Evolutionary conservation across 2,329 filamentous ascomycete genomes (phyloP).

Genomic region (Didymella arachidicola): DNA sequence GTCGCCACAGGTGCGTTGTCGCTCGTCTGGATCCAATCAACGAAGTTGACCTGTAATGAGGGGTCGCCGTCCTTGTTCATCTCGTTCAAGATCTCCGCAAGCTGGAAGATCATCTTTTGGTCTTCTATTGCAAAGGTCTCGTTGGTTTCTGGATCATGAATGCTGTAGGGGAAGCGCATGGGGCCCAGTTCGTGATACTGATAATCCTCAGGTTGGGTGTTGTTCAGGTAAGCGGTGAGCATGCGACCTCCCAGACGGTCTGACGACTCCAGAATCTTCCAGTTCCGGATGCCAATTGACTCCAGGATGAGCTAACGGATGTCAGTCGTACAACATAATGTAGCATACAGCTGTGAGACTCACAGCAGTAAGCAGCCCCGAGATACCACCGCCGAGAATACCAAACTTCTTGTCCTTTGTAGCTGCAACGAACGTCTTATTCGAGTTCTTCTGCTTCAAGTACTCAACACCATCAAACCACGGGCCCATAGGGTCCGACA

Average conservation of each 20-base stretch:
- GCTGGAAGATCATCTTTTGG: slow-evolving; percentile 67
- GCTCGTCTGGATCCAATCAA: slow-evolving; percentile 64
- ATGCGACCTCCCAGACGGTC: slow-evolving; percentile 68
- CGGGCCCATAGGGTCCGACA: slow-evolving; percentile 62
- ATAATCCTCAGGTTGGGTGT: slow-evolving; percentile 64
- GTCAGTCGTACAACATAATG: neutral
- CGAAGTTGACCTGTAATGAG: slow-evolving; percentile 61
- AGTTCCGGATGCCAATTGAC: slow-evolving; percentile 63
- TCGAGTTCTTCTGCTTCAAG: slow-evolving; percentile 60
- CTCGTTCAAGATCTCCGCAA: slow-evolving; percentile 65
- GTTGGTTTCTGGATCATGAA: slow-evolving; percentile 57
- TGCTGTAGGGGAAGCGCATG: slow-evolving; percentile 66
- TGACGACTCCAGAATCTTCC: slow-evolving; percentile 67
- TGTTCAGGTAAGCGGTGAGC: slow-evolving; percentile 66
- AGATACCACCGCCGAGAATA: slow-evolving; percentile 70
- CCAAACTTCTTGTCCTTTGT: slow-evolving; percentile 64
- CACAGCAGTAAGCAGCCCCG: slow-evolving; percentile 63
- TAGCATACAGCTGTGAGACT: slow-evolving; percentile 24
- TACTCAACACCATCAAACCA: slow-evolving; percentile 70
- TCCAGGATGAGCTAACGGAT: slow-evolving; percentile 32
- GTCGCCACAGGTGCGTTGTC: slow-evolving; percentile 58
- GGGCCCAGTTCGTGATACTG: slow-evolving; percentile 70
- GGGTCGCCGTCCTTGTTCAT: slow-evolving; percentile 60
- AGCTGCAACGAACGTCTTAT: slow-evolving; percentile 57
- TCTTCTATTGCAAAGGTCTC: slow-evolving; percentile 64